phyloP scores from a whole-genome alignment of 805 yeast species.

The Kregervanrija pseudodelftensis region DNA sequence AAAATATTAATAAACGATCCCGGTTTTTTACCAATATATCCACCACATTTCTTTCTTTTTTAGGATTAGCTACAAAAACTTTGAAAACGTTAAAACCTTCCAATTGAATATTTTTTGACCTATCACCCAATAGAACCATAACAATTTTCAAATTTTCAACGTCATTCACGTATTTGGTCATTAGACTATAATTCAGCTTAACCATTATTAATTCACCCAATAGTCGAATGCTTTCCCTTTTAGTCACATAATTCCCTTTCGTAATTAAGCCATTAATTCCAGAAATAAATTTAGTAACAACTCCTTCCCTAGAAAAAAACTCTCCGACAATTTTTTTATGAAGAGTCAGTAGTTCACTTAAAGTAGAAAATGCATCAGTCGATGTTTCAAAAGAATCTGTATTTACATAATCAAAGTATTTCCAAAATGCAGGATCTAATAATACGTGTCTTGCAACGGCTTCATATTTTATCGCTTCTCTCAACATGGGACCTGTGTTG shows the following conservation, averaged over 20 bases:
- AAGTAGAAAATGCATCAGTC: constrained; percentile 79
- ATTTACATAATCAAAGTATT: constrained; percentile 70
- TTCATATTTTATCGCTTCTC: constrained; percentile 82
- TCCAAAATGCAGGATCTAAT: constrained; percentile 65
- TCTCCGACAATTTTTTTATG: constrained; percentile 67
- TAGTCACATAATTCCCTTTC: constrained; percentile 82
- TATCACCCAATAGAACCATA: constrained; percentile 82
- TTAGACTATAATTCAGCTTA: constrained; percentile 61
- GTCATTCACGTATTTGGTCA: constrained; percentile 71
- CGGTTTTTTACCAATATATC: constrained; percentile 83
- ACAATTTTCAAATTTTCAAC: constrained; percentile 78
- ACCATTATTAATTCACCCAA: constrained; percentile 65
- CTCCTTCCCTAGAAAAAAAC: constrained; percentile 49
- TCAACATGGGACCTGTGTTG: constrained; percentile 66
- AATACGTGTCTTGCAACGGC: constrained; percentile 54
- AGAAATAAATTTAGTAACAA: constrained; percentile 46
- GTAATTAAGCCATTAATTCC: constrained; percentile 64
- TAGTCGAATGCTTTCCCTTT: constrained; percentile 80
- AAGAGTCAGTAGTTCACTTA: constrained; percentile 57
- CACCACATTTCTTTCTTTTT: constrained; percentile 67
- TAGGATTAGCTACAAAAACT: constrained; percentile 94
- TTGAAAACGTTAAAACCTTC: constrained; percentile 94
- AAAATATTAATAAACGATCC: constrained; percentile 63
- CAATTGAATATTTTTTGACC: constrained; percentile 78
- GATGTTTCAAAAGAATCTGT: constrained; percentile 80